Percentiles rank a stretch among this genome's conserved stretches.
Evolutionary conservation across 306 rosid species (phyloP).

Genomic region (Fragaria vesca): DNA sequence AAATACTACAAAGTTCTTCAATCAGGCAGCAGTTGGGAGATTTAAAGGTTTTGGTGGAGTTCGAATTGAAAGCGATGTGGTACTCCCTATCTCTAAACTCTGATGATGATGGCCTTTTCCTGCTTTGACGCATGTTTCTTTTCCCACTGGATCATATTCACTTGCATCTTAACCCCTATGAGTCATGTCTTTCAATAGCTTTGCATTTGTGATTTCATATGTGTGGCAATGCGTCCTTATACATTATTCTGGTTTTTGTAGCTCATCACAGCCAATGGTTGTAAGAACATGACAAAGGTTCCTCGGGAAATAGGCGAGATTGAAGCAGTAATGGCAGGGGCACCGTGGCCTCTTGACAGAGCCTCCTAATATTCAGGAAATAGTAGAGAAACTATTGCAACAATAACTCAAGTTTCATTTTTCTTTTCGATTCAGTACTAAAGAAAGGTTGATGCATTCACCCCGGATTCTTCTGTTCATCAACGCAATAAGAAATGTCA

Average conservation of each 20-base stretch:
- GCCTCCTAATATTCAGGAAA: conserved; percentile 26
- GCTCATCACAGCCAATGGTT: conserved; percentile 67
- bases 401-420: not conserved
- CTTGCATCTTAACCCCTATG: not conserved
- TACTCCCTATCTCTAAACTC: conserved; percentile 31
- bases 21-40: conserved; percentile 53
- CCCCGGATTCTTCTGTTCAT: not conserved
- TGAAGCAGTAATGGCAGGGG: conserved; percentile 89
- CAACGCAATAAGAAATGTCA: not conserved
- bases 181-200: not conserved
- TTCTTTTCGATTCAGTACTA: not conserved
- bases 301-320: conserved; percentile 68
- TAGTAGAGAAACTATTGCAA: conserved; percentile 25
- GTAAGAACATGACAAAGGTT: conserved; percentile 77
- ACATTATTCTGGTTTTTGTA: conserved; percentile 27
- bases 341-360: conserved; percentile 60
- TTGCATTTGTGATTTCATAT: not conserved
- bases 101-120: not conserved
- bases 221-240: not conserved
- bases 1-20: conserved; percentile 60
- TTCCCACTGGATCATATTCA: not conserved
- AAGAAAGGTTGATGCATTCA: not conserved
- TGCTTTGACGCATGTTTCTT: not conserved
- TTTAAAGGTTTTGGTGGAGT: conserved; percentile 78
- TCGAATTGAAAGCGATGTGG: conserved; percentile 88